phyloP scores from a whole-genome alignment of 371 early-diverging fungal genomes.

The Actinomortierella ambigua region DNA sequence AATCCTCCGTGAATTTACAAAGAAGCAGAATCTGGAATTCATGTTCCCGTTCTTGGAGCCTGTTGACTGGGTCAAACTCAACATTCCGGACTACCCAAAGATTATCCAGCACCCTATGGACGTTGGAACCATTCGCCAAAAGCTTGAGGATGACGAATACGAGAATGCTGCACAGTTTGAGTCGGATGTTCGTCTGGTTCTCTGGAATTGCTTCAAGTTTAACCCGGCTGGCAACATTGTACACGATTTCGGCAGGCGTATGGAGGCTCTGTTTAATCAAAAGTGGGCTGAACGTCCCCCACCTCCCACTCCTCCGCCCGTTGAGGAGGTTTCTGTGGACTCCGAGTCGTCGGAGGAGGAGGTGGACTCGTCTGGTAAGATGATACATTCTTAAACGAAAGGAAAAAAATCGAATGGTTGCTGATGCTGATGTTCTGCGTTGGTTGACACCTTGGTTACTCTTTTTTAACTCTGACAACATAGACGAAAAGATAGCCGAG shows the following conservation, averaged over 20 bases:
- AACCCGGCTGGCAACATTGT: constrained; percentile 92
- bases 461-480: background rate
- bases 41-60: constrained; percentile 86
- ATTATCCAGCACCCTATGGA: constrained; percentile 99
- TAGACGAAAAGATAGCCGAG: constrained; percentile 57
- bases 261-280: constrained; percentile 86
- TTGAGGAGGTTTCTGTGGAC: constrained; percentile 9
- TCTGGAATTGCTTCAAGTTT: constrained; percentile 94
- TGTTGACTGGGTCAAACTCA: constrained; percentile 90
- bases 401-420: too few species aligned
- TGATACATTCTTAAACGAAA: background rate
- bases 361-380: constrained; percentile 20
- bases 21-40: constrained; percentile 71
- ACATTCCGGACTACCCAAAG: constrained; percentile 93
- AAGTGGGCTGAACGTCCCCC: constrained; percentile 83
- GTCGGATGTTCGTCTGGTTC: constrained; percentile 85
- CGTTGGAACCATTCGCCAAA: constrained; percentile 86
- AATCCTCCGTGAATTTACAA: constrained; percentile 79
- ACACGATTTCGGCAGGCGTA: constrained; percentile 78
- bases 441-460: background rate
- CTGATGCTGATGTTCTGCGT: too few species aligned
- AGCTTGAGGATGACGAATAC: constrained; percentile 85
- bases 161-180: constrained; percentile 77
- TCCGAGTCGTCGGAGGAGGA: constrained; percentile 15
- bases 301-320: constrained; percentile 31